phyloP scores from a whole-genome alignment of 805 yeast genomes.

The Millerozyma acaciae region DNA sequence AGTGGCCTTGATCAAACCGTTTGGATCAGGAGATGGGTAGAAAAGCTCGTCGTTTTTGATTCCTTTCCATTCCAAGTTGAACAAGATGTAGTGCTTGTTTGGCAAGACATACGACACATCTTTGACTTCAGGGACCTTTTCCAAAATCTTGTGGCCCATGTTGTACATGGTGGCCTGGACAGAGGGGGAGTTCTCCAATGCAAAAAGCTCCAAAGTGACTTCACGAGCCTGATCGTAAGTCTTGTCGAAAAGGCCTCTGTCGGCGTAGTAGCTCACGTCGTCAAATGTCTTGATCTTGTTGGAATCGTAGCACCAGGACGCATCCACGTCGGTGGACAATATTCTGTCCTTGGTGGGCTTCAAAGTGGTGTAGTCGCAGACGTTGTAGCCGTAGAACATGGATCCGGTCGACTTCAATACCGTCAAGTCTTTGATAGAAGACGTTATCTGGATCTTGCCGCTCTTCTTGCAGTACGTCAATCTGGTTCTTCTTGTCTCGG shows the following conservation, averaged over 20 bases:
- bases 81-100: conserved; percentile 85
- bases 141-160: conserved; percentile 75
- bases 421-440: conserved; percentile 73
- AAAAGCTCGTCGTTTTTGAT: conserved; percentile 75
- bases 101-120: conserved; percentile 76
- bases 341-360: conserved; percentile 81
- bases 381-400: conserved; percentile 83
- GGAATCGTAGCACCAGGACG: conserved; percentile 63
- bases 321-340: conserved; percentile 80
- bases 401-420: conserved; percentile 90
- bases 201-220: conserved; percentile 73
- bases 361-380: conserved; percentile 86
- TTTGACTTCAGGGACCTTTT: conserved; percentile 50
- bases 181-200: conserved; percentile 83
- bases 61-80: conserved; percentile 82
- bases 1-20: conserved; percentile 84
- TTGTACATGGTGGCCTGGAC: conserved; percentile 97
- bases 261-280: conserved; percentile 48
- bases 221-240: conserved; percentile 61
- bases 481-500: conserved; percentile 65
- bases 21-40: conserved; percentile 90
- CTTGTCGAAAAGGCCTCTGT: conserved; percentile 59
- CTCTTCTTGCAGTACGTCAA: conserved; percentile 51
- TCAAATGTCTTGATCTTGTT: conserved; percentile 48
- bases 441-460: conserved; percentile 51